A percentile compares a stretch with the other conserved stretches of the same genome.
Conservation (phyloP, 2,329 filamentous ascomycete species). For the Aspergillus puulaauensis region DNA sequence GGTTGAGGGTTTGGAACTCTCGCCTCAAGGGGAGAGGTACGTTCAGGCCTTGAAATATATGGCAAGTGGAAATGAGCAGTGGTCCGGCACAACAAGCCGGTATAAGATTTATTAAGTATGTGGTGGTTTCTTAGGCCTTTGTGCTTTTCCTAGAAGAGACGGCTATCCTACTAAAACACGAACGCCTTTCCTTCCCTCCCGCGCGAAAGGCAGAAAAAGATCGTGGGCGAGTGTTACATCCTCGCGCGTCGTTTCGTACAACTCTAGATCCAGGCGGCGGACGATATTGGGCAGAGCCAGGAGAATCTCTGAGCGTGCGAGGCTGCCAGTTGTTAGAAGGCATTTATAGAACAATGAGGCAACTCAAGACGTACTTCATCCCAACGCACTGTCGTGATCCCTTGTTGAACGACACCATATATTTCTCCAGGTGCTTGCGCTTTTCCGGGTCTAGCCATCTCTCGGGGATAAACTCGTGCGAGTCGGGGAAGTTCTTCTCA, state of each 20-base stretch:
- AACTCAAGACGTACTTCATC: slow-evolving; percentile 34
- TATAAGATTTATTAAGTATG: background rate
- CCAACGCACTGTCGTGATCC: slow-evolving; percentile 51
- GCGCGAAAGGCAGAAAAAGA: slow-evolving; percentile 20
- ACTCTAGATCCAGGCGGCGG: slow-evolving; percentile 29
- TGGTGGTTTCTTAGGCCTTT: no score
- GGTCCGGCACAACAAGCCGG: background rate
- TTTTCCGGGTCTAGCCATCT: slow-evolving; percentile 35
- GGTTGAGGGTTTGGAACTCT: background rate
- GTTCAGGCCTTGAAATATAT: background rate
- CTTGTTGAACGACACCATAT: slow-evolving; percentile 40
- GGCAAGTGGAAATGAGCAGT: background rate
- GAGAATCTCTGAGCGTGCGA: slow-evolving; percentile 35
- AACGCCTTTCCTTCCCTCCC: slow-evolving; percentile 19
- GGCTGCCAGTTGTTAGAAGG: slow-evolving; percentile 16
- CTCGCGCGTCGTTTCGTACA: slow-evolving; percentile 32
- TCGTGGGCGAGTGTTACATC: slow-evolving; percentile 30
- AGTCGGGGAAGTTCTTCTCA: slow-evolving; percentile 36
- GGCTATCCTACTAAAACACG: slow-evolving; percentile 12
- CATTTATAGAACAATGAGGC: background rate
- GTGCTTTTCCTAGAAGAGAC: no score
- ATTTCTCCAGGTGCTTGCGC: slow-evolving; percentile 35
- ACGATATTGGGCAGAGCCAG: slow-evolving; percentile 30
- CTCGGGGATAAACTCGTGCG: slow-evolving; percentile 36
- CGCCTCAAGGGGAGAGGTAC: background rate